Evolutionary conservation across 306 rosid species (phyloP).

Genomic region (Vigna unguiculata): DNA sequence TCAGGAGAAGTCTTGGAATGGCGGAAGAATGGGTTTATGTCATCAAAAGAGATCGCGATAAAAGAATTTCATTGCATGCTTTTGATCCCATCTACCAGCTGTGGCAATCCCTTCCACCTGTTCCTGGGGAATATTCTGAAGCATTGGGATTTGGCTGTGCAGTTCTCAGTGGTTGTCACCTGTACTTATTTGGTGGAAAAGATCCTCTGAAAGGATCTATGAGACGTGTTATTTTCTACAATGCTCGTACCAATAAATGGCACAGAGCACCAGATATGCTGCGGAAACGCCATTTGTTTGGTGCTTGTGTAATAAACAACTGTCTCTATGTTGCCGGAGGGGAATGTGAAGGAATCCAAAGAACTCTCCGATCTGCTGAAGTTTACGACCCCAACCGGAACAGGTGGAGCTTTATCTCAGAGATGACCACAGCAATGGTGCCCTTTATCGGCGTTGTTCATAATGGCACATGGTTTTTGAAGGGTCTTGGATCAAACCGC

Average conservation of each 20-base stretch:
- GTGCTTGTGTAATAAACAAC: slow-evolving; percentile 93
- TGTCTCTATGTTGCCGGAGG: slow-evolving; percentile 99
- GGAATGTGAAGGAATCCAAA: slow-evolving; percentile 97
- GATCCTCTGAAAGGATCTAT: slow-evolving; percentile 90
- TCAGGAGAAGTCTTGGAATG: slow-evolving; percentile 96
- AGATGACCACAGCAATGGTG: slow-evolving; percentile 96
- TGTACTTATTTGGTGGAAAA: slow-evolving; percentile 95
- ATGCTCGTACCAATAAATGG: slow-evolving; percentile 96
- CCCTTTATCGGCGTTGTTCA: slow-evolving; percentile 98
- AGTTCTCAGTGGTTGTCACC: slow-evolving; percentile 97
- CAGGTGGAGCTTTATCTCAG: slow-evolving; percentile 93
- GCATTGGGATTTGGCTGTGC: slow-evolving; percentile 99
- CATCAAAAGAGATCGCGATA: slow-evolving; percentile 95
- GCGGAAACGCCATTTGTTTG: slow-evolving; percentile 92
- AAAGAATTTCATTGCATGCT: slow-evolving; percentile 94
- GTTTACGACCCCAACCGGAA: slow-evolving; percentile 88
- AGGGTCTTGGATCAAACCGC: slow-evolving; percentile 92
- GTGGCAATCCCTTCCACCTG: slow-evolving; percentile 99
- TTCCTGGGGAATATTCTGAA: slow-evolving; percentile 93
- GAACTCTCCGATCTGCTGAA: slow-evolving; percentile 97
- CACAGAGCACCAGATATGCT: slow-evolving; percentile 98
- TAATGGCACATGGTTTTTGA: slow-evolving; percentile 86
- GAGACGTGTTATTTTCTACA: slow-evolving; percentile 98
- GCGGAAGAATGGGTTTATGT: slow-evolving; percentile 99
- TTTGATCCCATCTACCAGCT: slow-evolving; percentile 95